Percentiles rank a stretch among this genome's conserved stretches.
Evolutionary conservation across 108 stramenopile species (phyloP).

Genomic region (Ochromonas danica): DNA sequence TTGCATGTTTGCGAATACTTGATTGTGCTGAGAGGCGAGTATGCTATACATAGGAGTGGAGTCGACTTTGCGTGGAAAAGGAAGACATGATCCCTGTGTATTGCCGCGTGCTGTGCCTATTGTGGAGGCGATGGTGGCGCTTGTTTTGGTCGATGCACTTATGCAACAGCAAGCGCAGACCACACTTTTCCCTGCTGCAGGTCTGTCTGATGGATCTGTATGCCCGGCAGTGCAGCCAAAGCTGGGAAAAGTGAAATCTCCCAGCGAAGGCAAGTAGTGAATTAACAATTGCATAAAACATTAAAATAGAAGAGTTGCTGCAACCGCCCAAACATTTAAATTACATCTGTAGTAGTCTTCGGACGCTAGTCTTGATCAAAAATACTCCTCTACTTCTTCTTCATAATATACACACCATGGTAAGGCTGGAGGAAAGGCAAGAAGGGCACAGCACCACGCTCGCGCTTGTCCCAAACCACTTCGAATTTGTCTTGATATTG

Average conservation of each 20-base stretch:
- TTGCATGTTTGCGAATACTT: background rate
- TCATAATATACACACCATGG: constrained; percentile 36
- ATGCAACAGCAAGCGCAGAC: constrained; percentile 75
- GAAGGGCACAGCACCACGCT: constrained; percentile 40
- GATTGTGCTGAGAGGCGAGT: background rate
- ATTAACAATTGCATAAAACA: background rate
- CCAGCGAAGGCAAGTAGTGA: no score
- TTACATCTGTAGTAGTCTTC: no score
- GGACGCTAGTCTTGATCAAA: no score
- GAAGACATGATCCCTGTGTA: constrained; percentile 97
- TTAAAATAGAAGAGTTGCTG: background rate
- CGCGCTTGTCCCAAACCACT: constrained; percentile 35
- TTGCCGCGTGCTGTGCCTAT: constrained; percentile 92
- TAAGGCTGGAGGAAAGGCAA: constrained; percentile 41
- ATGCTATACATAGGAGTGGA: constrained; percentile 59
- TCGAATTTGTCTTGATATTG: background rate
- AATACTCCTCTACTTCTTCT: no score
- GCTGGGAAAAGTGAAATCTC: no score
- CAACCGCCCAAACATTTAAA: background rate
- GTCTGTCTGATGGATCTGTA: no score
- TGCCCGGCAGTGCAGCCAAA: no score
- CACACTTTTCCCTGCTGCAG: no score
- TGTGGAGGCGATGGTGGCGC: constrained; percentile 97
- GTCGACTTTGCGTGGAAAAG: constrained; percentile 89
- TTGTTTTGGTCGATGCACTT: constrained; percentile 84